Evolutionary conservation across 139 green algal genomes (phyloP).

Genomic region (Haematococcus sp.): DNA sequence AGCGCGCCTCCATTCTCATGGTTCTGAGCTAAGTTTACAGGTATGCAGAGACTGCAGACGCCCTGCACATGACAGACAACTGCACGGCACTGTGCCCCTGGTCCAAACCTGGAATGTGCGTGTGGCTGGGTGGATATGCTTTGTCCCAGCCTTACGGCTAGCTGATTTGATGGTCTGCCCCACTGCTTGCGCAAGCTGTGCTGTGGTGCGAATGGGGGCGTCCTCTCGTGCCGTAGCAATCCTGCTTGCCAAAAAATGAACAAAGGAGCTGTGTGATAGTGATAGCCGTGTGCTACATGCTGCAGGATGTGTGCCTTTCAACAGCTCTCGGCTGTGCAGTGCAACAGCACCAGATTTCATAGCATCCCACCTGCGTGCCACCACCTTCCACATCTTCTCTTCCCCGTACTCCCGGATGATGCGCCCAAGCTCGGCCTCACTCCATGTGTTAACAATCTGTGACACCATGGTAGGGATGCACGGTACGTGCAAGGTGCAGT

Average conservation of each 20-base stretch:
- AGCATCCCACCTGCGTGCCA: slow-evolving; percentile 69
- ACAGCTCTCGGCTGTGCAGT: too few relatives aligned
- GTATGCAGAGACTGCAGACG: background rate
- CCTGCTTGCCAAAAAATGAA: slow-evolving; percentile 3
- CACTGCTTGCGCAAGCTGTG: slow-evolving; percentile 63
- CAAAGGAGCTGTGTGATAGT: too few relatives aligned
- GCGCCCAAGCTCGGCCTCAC: slow-evolving; percentile 76
- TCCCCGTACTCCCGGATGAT: slow-evolving; percentile 93
- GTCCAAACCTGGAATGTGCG: slow-evolving; percentile 75
- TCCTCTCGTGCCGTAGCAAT: slow-evolving; percentile 48
- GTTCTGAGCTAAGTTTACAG: too few relatives aligned
- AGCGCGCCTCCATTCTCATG: background rate
- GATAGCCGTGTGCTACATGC: too few relatives aligned
- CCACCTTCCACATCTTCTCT: slow-evolving; percentile 78
- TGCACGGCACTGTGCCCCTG: too few relatives aligned
- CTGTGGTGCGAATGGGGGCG: slow-evolving; percentile 68
- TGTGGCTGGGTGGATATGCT: slow-evolving; percentile 88
- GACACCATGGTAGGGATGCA: too few relatives aligned
- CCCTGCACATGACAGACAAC: background rate
- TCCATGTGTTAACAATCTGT: slow-evolving; percentile 84
- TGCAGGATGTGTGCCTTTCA: too few relatives aligned
- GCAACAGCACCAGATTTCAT: too few relatives aligned
- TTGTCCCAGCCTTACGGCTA: slow-evolving; percentile 25
- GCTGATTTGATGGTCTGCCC: slow-evolving; percentile 36
- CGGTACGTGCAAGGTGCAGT: background rate